phyloP scores from a whole-genome alignment of 2,329 filamentous ascomycete genomes.

The Laburnicola sp. region DNA sequence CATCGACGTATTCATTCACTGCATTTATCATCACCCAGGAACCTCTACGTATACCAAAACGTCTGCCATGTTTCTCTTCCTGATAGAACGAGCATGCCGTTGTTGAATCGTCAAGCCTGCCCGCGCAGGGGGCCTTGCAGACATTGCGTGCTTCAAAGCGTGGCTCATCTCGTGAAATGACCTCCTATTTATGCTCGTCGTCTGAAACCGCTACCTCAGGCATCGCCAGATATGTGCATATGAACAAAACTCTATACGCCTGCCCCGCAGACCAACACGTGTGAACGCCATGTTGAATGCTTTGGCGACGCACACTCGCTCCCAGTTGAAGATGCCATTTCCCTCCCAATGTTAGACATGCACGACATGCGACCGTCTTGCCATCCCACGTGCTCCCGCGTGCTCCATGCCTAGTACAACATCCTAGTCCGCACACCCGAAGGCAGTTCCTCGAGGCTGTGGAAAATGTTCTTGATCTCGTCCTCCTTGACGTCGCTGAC shows the following conservation, averaged over 20 bases:
- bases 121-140: constrained; percentile 11
- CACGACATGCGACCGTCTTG: not conserved
- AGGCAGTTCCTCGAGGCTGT: constrained; percentile 76
- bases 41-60: not conserved
- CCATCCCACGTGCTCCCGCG: not conserved
- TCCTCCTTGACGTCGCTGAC: constrained; percentile 80
- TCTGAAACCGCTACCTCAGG: constrained; percentile 15
- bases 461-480: constrained; percentile 83
- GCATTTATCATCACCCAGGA: not conserved
- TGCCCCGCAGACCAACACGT: constrained; percentile 20
- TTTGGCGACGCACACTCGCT: constrained; percentile 22
- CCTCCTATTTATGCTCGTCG: constrained; percentile 11
- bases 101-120: not conserved
- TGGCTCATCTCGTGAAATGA: constrained; percentile 11
- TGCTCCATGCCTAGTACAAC: constrained; percentile 44
- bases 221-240: constrained; percentile 6
- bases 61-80: no score
- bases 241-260: constrained; percentile 8
- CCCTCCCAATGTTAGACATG: not conserved
- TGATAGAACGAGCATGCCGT: constrained; percentile 6
- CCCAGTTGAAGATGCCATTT: constrained; percentile 7
- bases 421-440: constrained; percentile 57
- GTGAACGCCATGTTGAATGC: constrained; percentile 43
- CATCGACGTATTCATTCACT: not conserved
- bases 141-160: constrained; percentile 16